Percentiles rank a stretch among this genome's conserved stretches.
phyloP scores from a whole-genome alignment of 2,329 filamentous ascomycete genomes.

The Epichloe brachyelytri region DNA sequence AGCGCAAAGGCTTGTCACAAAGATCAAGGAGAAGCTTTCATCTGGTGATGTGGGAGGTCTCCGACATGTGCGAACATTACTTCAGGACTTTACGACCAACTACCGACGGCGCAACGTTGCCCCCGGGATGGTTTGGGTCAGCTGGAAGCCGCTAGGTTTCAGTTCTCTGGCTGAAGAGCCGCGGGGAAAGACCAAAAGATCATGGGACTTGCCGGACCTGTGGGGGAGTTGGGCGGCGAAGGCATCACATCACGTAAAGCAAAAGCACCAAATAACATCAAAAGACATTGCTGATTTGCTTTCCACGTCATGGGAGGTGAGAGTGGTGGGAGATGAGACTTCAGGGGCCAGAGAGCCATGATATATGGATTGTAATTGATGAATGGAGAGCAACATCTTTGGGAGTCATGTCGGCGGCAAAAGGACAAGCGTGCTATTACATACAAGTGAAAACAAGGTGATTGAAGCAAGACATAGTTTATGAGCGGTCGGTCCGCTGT shows the following conservation, averaged over 20 bases:
- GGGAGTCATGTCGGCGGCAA: constrained; percentile 2
- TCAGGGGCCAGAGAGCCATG: not conserved
- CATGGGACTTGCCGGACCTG: too few relatives aligned
- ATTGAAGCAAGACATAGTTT: not conserved
- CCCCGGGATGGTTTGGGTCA: constrained; percentile 79
- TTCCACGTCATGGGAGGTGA: not conserved
- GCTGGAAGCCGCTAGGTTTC: constrained; percentile 76
- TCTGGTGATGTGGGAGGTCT: constrained; percentile 47
- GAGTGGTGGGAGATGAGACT: not conserved
- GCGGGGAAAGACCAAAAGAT: not conserved
- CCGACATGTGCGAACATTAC: constrained; percentile 66
- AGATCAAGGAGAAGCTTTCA: constrained; percentile 65
- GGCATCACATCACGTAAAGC: too few relatives aligned
- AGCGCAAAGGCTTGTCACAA: constrained; percentile 65
- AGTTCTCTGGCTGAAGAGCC: constrained; percentile 42
- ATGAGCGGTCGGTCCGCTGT: not conserved
- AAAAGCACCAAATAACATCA: too few relatives aligned
- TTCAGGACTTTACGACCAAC: constrained; percentile 94
- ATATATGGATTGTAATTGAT: not conserved
- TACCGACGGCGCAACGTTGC: constrained; percentile 91
- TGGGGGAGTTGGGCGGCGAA: too few relatives aligned
- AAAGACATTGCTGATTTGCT: not conserved
- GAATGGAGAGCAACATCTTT: not conserved
- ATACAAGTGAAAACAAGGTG: not conserved
- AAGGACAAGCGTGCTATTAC: constrained; percentile 4